Base-by-base conservation (phyloP, 108 stramenopile genomes). In the Thalassiosira profunda region DNA sequence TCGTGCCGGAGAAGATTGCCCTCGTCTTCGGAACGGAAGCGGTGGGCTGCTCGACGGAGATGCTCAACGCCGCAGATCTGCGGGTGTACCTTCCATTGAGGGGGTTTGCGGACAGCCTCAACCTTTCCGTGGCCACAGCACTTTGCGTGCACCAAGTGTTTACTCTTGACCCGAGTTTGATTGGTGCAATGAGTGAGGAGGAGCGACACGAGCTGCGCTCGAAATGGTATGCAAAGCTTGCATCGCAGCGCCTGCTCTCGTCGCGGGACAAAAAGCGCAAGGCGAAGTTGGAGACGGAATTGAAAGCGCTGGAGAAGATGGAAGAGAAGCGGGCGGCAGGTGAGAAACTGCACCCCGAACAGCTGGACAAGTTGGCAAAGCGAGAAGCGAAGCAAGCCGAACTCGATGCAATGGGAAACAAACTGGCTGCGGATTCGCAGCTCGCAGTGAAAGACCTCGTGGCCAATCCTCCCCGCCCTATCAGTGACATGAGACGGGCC, bases 11-110 rank as follows among this genome's bases (percentile, higher is more conserved):
- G n/a, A 89, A 88, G 57, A 54, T 97, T 18, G 96, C 96, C 29
- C 82, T 97, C 63, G 92, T 94, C 3, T 86, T 97, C 72, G 96
- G 96, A 35, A 95, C 92, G 2, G 96, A 97, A 79, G 84, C 90
- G 11, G 89, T 88, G 26, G 96, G 96, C n/a, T 86, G 89, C 45
- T 75, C 86, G 23, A 70, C 78, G n/a, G 86, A 89, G 43, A 84
- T 97, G 79, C 72, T 94, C 43, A 60, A 84, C 40, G 68, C 64
- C 3, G 88, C 91, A 14, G 94, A 95, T 63, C 37, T 72, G 59
- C 80, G 94, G n/a, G 94, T 97, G 5, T 95, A 94, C 58, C 79
- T 97, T 45, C 96, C 96, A 18, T 66, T 94, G 29, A 72, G 85
- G 35, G 96, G 96, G 29, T 94, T 92, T 86, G 90, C 94, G 17